Evolutionary conservation across 345 rosid genomes (phyloP).

Genomic region (Rhodomyrtus tomentosa): DNA sequence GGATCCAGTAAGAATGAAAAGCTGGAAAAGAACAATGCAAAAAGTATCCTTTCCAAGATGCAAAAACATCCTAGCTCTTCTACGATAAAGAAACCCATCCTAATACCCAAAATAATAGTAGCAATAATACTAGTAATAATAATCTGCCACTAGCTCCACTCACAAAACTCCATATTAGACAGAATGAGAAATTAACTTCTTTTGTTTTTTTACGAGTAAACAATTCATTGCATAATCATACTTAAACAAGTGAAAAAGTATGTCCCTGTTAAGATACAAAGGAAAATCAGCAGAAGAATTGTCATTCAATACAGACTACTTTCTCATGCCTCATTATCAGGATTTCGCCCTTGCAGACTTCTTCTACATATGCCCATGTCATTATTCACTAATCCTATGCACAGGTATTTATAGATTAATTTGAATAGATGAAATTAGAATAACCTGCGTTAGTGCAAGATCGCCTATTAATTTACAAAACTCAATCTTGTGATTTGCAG

Average conservation of each 20-base stretch:
- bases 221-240: neutral
- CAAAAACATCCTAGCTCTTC: neutral
- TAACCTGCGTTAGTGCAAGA: neutral
- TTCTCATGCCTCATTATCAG: neutral
- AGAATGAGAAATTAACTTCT: neutral
- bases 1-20: neutral
- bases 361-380: neutral
- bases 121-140: neutral
- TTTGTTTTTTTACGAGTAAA: neutral
- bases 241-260: neutral
- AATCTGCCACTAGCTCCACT: neutral
- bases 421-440: neutral
- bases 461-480: neutral
- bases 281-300: neutral
- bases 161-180: neutral
- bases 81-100: neutral
- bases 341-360: neutral
- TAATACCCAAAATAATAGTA: neutral
- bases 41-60: neutral
- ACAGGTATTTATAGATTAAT: neutral
- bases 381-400: neutral
- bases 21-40: neutral
- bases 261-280: neutral
- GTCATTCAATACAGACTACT: neutral
- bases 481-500: neutral